Base-by-base conservation (phyloP, 441 rosid genomes). In the Omphalea diandra region DNA sequence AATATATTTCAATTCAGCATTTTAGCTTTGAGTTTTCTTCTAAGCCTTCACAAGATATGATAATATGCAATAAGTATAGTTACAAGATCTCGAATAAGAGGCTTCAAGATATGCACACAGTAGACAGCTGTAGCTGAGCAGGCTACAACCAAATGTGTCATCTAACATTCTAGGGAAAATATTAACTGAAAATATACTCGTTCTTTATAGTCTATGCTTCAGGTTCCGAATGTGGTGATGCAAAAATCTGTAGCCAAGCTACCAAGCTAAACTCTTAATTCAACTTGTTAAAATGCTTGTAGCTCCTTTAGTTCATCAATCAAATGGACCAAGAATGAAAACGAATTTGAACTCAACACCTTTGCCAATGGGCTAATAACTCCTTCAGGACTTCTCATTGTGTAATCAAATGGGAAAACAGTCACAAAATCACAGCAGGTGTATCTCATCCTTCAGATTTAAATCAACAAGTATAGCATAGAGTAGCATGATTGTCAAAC, bases 401-500 rank as follows among this genome's bases (percentile, higher is more conserved):
- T n/a, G n/a, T n/a, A n/a, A n/a, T n/a, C n/a, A n/a, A n/a, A n/a
- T n/a, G n/a, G 8, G 36, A 33, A 53, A 53, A 15, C 18, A 22
- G 12, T 11, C 15, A 44, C n/a, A 14, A 7, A 22, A 20, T 8
- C 15, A 17, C 0, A 3, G 41, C 14, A 33, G 10, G 32, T 65
- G 22, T 33, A 20, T 33, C 43, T 40, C 43, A 27, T 41, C 32
- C 32, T 70, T 62, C 68, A 52, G 3, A 41, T 40, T 54, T 24
- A 0, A 1, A 61, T 50, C 36, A 14, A 31, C 36, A 60, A 8
- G 53, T 32, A 27, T 53, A 58, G 8, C 46, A 72, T 20, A 59
- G 67, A 62, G 44, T 40, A 54, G 65, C 33, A 22, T 75, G 44
- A 50, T n/a, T 24, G 65, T 33, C 80, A 61, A 73, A 94, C 97